Evolutionary conservation across 2,329 filamentous ascomycete genomes (phyloP), one percentile per base, ranked within the genome.

Genomic region (Microsporum audouinii): DNA sequence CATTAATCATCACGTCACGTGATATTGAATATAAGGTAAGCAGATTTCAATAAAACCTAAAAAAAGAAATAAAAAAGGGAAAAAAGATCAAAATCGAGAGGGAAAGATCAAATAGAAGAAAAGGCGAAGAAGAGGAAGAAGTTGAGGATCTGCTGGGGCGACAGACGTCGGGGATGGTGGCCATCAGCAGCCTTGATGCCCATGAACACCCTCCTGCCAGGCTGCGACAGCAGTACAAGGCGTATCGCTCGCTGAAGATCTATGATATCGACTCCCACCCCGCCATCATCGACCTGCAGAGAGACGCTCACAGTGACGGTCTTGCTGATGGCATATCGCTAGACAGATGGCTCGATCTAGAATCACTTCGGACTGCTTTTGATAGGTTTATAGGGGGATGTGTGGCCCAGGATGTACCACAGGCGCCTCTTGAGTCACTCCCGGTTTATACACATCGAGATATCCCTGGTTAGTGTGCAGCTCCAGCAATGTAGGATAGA

Each of bases 151-250:
- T n/a, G 49, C 5, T 23, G 31, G 29, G 23, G 33, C 2, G 31
- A 33, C 27, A 31, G 51, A 47, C 31, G 33, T 12, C 27, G 39
- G 34, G 27, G 5, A 57, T 57, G 55, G 55, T 41, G 8, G 55
- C 55, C 39, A 39, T 56, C 23, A n/a, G 59, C 29, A 66, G 66
- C 41, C 77, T 91, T 2, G 88, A 95, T 73, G 86, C 91, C 33
- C 84, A 92, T 71, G 84, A 90, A 72, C 85, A 86, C 67, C 89
- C 91, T 1, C 88, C 91, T 2, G 83, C 85, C 10, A 73, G 78
- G 57, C 78, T 96, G 66, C 84, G 86, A 63, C 76, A 81, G 53
- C 76, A 84, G 60, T 96, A 90, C 82, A 96, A 96, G 72, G 76
- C 76, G 47, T 89, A 87, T 67, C 84, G 87, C 29, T 86, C 82